Evolutionary conservation across 352 stramenopile species (phyloP).

Genomic region (Pythium brachiatum): DNA sequence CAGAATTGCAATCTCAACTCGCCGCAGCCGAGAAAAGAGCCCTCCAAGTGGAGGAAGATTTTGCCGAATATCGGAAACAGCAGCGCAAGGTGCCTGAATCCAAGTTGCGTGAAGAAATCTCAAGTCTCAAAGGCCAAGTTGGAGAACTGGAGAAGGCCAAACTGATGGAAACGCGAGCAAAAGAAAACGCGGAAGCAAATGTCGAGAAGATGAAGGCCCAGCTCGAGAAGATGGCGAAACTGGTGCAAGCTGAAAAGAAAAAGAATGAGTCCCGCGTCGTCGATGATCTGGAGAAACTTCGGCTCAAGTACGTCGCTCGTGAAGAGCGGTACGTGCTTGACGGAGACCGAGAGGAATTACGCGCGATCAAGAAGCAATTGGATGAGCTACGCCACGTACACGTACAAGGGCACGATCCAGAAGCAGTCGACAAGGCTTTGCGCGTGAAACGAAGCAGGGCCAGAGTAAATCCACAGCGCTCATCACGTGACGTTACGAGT

Average conservation of each 20-base stretch:
- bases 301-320: slow-evolving; percentile 73
- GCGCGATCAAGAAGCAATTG: slow-evolving; percentile 80
- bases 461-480: neutral
- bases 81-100: slow-evolving; percentile 74
- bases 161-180: slow-evolving; percentile 33
- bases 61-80: slow-evolving; percentile 65
- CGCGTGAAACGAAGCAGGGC: neutral
- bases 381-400: slow-evolving; percentile 65
- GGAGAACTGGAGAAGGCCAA: slow-evolving; percentile 66
- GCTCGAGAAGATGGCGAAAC: slow-evolving; percentile 50
- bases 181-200: slow-evolving; percentile 37
- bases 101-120: slow-evolving; percentile 69
- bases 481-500: neutral
- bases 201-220: slow-evolving; percentile 45
- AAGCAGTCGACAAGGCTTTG: neutral
- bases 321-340: slow-evolving; percentile 81
- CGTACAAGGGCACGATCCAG: slow-evolving; percentile 6
- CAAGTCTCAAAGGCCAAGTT: slow-evolving; percentile 48
- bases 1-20: slow-evolving; percentile 42
- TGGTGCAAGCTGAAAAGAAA: slow-evolving; percentile 64
- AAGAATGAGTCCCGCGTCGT: slow-evolving; percentile 57
- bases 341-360: slow-evolving; percentile 73
- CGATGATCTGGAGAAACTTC: slow-evolving; percentile 77
- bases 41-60: slow-evolving; percentile 64
- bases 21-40: slow-evolving; percentile 41